Percentiles rank a stretch among this genome's conserved stretches.
Evolutionary conservation across 345 rosid genomes (phyloP).

Genomic region (Gynandropsis gynandra): DNA sequence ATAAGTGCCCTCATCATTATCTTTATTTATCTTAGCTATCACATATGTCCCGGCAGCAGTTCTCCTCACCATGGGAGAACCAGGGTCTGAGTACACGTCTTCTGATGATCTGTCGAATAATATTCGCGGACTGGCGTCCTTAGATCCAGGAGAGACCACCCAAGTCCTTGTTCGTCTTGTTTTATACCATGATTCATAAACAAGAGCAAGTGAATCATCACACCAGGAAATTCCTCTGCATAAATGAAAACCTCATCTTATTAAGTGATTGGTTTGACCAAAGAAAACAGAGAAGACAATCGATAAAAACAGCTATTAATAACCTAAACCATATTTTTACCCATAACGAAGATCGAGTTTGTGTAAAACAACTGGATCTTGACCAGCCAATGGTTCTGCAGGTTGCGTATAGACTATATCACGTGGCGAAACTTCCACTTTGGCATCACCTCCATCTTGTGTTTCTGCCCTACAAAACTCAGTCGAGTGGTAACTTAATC

Average conservation of each 20-base stretch:
- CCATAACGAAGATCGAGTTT: conserved; percentile 97
- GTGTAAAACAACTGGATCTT: conserved; percentile 71
- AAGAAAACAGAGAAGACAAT: conserved; percentile 10
- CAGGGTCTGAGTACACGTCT: conserved; percentile 99
- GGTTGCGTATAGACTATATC: conserved; percentile 77
- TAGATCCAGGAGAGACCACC: conserved; percentile 76
- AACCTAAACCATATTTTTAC: conserved; percentile 33
- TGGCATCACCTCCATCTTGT: conserved; percentile 96
- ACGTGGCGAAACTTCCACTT: conserved; percentile 91
- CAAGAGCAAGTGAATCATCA: conserved; percentile 81
- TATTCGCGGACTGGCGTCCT: conserved; percentile 57
- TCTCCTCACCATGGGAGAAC: conserved; percentile 92
- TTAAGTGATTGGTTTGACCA: conserved; percentile 7
- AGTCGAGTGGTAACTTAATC: conserved; percentile 19
- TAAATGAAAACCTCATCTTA: conserved; percentile 10
- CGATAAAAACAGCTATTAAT: not conserved
- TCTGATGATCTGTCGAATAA: conserved; percentile 96
- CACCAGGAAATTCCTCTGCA: conserved; percentile 94
- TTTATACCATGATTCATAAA: conserved; percentile 96
- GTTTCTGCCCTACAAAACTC: conserved; percentile 80
- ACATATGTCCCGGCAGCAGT: conserved; percentile 67
- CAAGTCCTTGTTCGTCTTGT: conserved; percentile 84
- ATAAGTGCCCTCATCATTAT: conserved; percentile 52
- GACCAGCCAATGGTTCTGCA: conserved; percentile 66
- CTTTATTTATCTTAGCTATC: conserved; percentile 82